Evolutionary conservation across 371 early-diverging fungal genomes (phyloP).

Genomic region (Apophysomyces trapeziformis): DNA sequence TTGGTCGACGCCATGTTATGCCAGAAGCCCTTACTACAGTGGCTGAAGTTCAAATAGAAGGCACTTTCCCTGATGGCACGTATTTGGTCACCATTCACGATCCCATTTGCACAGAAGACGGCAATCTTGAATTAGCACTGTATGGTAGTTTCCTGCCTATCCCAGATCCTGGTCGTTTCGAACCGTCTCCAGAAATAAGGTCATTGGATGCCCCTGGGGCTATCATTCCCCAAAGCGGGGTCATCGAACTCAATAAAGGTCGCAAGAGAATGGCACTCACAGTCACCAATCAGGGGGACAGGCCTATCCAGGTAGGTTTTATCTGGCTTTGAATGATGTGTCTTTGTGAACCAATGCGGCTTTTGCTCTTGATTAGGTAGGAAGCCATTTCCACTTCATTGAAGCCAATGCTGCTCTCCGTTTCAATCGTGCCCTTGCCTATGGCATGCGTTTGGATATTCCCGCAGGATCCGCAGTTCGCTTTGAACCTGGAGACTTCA

Average conservation of each 20-base stretch:
- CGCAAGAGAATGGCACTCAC: slow-evolving; percentile 66
- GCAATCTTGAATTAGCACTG: slow-evolving; percentile 80
- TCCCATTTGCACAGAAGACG: slow-evolving; percentile 81
- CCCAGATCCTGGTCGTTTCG: slow-evolving; percentile 63
- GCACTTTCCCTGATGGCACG: slow-evolving; percentile 91
- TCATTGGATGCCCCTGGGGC: slow-evolving; percentile 67
- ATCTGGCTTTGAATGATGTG: background rate
- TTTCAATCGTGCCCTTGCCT: slow-evolving; percentile 84
- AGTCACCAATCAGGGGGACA: slow-evolving; percentile 90
- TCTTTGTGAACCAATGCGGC: slow-evolving; percentile 5
- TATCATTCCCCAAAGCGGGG: slow-evolving; percentile 58
- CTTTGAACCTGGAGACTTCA: slow-evolving; percentile 85
- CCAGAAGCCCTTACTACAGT: slow-evolving; percentile 70
- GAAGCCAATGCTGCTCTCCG: slow-evolving; percentile 80
- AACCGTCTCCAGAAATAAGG: slow-evolving; percentile 47
- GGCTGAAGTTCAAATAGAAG: slow-evolving; percentile 85
- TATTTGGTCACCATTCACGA: slow-evolving; percentile 91
- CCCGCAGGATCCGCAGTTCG: slow-evolving; percentile 81
- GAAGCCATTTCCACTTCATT: slow-evolving; percentile 94
- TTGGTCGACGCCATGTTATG: slow-evolving; percentile 86
- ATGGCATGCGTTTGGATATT: slow-evolving; percentile 88
- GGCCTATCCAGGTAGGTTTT: slow-evolving; percentile 79
- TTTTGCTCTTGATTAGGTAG: slow-evolving; percentile 56
- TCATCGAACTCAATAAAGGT: slow-evolving; percentile 72
- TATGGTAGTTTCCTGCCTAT: slow-evolving; percentile 86